These are phyloP conservation scores for Aspergillus kassunensis DNA, from an alignment of 495 filamentous ascomycete species.

Conservation along the genomic window DNA sequence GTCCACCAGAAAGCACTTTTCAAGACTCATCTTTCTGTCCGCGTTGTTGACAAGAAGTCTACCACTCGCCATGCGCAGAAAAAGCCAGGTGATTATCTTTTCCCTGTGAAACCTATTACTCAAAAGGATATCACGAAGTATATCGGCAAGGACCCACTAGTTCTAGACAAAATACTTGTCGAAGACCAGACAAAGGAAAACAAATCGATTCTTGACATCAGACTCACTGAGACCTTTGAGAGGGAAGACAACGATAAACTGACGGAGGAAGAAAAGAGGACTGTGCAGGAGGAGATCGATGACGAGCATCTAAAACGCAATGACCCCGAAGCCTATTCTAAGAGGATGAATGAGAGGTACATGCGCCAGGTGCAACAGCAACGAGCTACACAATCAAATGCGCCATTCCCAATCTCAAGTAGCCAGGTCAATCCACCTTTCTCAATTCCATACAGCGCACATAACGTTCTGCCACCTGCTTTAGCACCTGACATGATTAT, in stretches of 20 bases:
- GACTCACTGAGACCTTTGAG: conserved; percentile 55
- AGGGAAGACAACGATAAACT: conserved; percentile 53
- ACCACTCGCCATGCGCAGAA: conserved; percentile 53
- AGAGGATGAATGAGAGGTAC: conserved; percentile 19
- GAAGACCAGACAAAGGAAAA: conserved; percentile 15
- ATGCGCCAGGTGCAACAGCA: not conserved
- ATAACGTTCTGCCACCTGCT: conserved; percentile 18
- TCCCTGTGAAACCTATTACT: conserved; percentile 48
- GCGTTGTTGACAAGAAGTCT: conserved; percentile 82
- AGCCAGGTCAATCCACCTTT: not conserved
- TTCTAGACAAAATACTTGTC: conserved; percentile 66
- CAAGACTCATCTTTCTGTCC: conserved; percentile 73
- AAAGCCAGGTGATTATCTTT: conserved; percentile 50
- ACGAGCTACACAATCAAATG: not conserved
- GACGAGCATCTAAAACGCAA: conserved; percentile 45
- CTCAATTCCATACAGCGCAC: conserved; percentile 7
- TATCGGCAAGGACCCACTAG: conserved; percentile 57
- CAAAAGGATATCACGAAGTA: conserved; percentile 51
- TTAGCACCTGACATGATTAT: conserved; percentile 16
- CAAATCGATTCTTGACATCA: conserved; percentile 49
- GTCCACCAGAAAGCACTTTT: conserved; percentile 69
- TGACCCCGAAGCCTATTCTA: conserved; percentile 36
- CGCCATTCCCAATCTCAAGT: not conserved
- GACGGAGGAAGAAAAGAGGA: conserved; percentile 50
- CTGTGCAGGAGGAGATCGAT: conserved; percentile 39